These are phyloP conservation scores for Sporothrix variecibatus DNA, from an alignment of 2,329 filamentous ascomycete species.

Conservation along the genomic window DNA sequence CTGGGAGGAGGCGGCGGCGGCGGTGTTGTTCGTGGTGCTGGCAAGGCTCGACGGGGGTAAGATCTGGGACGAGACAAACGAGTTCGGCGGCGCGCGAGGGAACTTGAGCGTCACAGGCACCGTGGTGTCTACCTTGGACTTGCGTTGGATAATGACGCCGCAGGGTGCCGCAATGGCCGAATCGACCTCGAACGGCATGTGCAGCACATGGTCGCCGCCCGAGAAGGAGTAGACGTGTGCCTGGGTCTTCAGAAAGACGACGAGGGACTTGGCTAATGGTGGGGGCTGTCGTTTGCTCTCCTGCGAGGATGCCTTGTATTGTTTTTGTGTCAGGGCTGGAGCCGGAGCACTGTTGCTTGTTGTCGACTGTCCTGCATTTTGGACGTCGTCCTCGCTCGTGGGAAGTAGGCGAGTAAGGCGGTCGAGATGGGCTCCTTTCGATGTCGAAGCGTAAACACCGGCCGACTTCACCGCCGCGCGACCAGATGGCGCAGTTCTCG, in stretches of 20 bases:
- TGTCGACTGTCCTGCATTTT: background rate
- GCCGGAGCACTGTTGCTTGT: background rate
- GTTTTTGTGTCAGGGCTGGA: background rate
- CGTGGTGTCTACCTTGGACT: constrained; percentile 56
- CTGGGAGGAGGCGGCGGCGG: constrained; percentile 45
- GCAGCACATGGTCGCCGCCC: constrained; percentile 83
- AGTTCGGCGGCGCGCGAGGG: constrained; percentile 72
- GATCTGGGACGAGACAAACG: constrained; percentile 73
- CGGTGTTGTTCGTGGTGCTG: background rate
- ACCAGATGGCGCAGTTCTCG: constrained; percentile 80
- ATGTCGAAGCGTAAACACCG: constrained; percentile 83
- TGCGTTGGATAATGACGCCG: constrained; percentile 85
- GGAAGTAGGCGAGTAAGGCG: constrained; percentile 79
- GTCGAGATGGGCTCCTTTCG: constrained; percentile 84
- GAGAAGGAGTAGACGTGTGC: constrained; percentile 91
- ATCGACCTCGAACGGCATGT: constrained; percentile 93
- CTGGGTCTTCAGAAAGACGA: constrained; percentile 89
- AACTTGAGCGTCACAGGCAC: constrained; percentile 57
- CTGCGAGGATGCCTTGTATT: constrained; percentile 14
- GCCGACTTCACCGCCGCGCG: constrained; percentile 78
- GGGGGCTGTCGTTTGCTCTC: background rate
- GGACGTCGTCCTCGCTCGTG: constrained; percentile 32
- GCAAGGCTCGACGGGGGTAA: constrained; percentile 51
- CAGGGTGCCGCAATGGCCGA: constrained; percentile 78
- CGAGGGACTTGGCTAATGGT: constrained; percentile 66